Conservation (phyloP, 257 asterid genomes). For the Nicotiana attenuata region DNA sequence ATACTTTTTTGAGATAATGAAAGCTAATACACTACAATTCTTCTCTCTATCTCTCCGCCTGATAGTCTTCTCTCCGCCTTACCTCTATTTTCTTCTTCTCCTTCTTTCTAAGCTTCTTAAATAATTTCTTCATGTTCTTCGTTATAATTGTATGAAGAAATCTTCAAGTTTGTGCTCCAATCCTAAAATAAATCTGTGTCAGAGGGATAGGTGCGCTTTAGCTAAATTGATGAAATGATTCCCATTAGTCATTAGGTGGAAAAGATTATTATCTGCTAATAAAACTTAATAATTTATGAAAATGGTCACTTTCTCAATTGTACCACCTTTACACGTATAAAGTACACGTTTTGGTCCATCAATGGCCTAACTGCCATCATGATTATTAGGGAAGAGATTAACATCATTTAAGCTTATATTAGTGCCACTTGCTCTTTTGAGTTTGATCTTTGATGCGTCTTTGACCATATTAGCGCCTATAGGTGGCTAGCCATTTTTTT, state of each 20-base stretch:
- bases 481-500: neutral
- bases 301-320: neutral
- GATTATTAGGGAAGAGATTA: neutral
- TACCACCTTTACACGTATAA: neutral
- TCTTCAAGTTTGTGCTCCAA: neutral
- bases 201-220: neutral
- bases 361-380: neutral
- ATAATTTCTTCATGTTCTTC: too few species aligned
- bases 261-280: neutral
- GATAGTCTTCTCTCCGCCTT: too few species aligned
- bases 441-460: neutral
- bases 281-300: neutral
- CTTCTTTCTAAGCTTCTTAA: too few species aligned
- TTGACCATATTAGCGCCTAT: neutral
- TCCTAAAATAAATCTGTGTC: neutral
- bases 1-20: too few species aligned
- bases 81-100: too few species aligned
- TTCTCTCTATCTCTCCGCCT: too few species aligned
- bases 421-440: neutral
- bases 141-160: neutral
- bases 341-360: neutral
- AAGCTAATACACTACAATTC: too few species aligned
- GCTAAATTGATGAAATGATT: neutral
- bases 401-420: constrained; percentile 3
- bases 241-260: neutral